These are phyloP conservation scores for Posidonia australis DNA, from an alignment of 106 monocot species.

Conservation along the genomic window DNA sequence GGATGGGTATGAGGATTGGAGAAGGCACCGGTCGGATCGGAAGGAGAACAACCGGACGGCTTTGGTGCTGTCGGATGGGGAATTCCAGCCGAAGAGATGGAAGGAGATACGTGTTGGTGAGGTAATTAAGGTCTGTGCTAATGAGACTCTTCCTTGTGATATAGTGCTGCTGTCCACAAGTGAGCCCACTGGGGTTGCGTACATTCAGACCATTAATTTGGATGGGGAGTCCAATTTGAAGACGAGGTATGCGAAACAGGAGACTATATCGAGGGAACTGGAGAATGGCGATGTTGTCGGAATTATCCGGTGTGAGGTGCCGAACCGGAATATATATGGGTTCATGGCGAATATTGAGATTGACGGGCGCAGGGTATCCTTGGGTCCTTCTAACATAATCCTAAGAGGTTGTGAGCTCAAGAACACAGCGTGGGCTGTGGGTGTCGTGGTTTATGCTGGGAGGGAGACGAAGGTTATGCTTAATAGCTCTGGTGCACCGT, in stretches of 20 bases:
- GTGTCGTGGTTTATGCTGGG: slow-evolving; percentile 62
- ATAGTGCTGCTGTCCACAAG: slow-evolving; percentile 51
- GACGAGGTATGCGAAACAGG: slow-evolving; percentile 54
- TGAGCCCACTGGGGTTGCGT: slow-evolving; percentile 55
- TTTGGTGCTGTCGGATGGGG: slow-evolving; percentile 11
- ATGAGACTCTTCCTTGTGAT: slow-evolving; percentile 58
- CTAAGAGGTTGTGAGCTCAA: slow-evolving; percentile 58
- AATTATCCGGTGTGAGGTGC: slow-evolving; percentile 38
- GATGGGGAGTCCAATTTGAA: slow-evolving; percentile 77
- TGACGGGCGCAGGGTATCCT: slow-evolving; percentile 20
- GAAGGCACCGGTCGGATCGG: slow-evolving; percentile 68
- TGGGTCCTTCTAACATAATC: slow-evolving; percentile 45
- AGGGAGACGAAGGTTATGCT: slow-evolving; percentile 83
- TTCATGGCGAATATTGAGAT: slow-evolving; percentile 48
- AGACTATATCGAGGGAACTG: slow-evolving; percentile 20
- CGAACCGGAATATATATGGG: slow-evolving; percentile 54
- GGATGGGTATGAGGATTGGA: slow-evolving; percentile 69
- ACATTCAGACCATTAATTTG: slow-evolving; percentile 58
- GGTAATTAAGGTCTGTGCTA: slow-evolving; percentile 29
- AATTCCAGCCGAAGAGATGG: slow-evolving; percentile 42
- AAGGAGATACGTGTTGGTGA: slow-evolving; percentile 54
- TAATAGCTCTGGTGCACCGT: slow-evolving; percentile 63
- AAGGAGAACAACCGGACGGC: slow-evolving; percentile 47
- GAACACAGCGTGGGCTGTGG: slow-evolving; percentile 63
- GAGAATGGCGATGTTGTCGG: slow-evolving; percentile 7